A percentile compares a stretch with the other conserved stretches of the same genome.
Evolutionary conservation across 345 rosid genomes (phyloP).

Genomic region (Linum lewisii): DNA sequence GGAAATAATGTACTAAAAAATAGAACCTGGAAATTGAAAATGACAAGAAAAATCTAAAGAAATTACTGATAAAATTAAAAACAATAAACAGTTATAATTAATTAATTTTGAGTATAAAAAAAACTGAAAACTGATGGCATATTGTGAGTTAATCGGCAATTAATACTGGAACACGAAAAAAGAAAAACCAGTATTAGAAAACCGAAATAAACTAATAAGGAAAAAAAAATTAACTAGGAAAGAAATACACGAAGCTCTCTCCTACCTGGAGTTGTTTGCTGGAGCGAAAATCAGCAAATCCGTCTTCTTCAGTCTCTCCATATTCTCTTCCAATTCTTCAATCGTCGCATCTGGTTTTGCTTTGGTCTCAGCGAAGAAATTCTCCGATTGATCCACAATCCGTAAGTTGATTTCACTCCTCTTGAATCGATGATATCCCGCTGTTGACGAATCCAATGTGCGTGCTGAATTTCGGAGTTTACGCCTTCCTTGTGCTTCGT

Average conservation of each 20-base stretch:
- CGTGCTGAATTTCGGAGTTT: neutral
- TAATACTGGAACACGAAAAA: neutral
- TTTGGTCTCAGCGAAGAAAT: neutral
- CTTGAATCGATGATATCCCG: neutral
- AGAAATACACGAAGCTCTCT: constrained; percentile 7
- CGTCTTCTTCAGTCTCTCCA: constrained; percentile 7
- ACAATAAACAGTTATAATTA: no score
- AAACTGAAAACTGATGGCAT: no score
- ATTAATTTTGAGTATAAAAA: no score
- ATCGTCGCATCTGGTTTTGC: neutral
- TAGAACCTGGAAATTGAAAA: no score
- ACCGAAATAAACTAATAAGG: neutral
- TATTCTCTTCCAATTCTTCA: neutral
- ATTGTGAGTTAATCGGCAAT: no score
- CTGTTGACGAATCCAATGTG: constrained; percentile 1
- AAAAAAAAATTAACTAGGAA: neutral
- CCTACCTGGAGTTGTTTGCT: constrained; percentile 17
- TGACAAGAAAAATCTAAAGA: no score
- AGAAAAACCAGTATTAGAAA: neutral
- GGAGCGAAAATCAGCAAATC: constrained; percentile 28
- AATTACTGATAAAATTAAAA: no score
- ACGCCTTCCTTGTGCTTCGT: constrained; percentile 1
- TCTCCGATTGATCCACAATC: constrained; percentile 14
- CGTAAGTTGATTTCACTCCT: constrained; percentile 23
- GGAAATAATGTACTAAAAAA: no score